Base-by-base conservation (phyloP, 805 yeast species). In the Starmera pachycereana region DNA sequence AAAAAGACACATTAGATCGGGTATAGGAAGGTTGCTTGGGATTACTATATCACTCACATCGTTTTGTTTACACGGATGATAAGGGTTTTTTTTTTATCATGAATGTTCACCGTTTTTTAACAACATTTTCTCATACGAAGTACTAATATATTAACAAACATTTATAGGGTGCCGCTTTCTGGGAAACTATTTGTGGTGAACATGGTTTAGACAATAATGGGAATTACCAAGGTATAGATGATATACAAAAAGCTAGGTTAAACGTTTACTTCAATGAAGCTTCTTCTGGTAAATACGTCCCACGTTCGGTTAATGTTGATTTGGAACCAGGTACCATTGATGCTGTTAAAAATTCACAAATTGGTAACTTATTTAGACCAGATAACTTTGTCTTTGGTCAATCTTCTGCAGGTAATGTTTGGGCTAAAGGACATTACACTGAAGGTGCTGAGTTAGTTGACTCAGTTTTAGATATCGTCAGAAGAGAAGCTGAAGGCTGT, bases 361-460 rank as follows among this genome's bases (percentile, higher is more conserved):
- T 86, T 72, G 82, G 82, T 58, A 85, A 87, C 60, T 74, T 90
- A 57, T 90, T 92, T 71, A 97, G 94, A 63, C 98, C 98, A 41
- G 98, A 90, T 63, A 97, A 89, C 71, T 77, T 92, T 60, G 88
- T 90, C 60, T 81, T 82, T 44, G 98, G 98, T 62, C 92, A 92
- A 65, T 97, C 94, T 65, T 97, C 94, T 61, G 98, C 98, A 28
- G 97, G 97, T 53, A 90, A 92, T 66, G 92, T 90, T 68, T 90
- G 87, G 68, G 98, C 97, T 38, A 86, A 97, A 69, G 98, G 98
- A 58, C 97, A 92, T 66, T 92, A 89, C 72, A 90, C 98, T 29
- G 89, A 88, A 40, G 98, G 98, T 50, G 86, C 95, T 68, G 96
- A 88, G 63, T 68, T 92, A 53, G 74, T 90, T 53, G 98, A 92